Evolutionary conservation across 306 rosid genomes (phyloP).

Genomic region (Cicer judaicum): DNA sequence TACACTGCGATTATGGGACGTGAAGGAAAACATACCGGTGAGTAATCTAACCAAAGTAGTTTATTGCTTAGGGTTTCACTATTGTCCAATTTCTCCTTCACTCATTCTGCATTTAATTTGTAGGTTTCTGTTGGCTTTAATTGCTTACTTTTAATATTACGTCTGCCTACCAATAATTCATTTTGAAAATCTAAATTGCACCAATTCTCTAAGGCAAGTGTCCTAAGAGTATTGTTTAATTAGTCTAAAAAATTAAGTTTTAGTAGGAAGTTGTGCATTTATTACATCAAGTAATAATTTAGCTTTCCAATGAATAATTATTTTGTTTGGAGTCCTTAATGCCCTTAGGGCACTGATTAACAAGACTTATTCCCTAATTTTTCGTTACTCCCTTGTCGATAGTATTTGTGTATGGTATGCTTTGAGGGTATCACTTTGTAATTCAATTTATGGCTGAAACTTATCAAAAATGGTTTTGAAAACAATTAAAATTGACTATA

Average conservation of each 20-base stretch:
- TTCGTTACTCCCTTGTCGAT: neutral
- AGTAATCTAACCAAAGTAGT: slow-evolving; percentile 47
- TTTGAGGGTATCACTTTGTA: slow-evolving; percentile 9
- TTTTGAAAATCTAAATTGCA: slow-evolving; percentile 1
- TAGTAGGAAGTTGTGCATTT: no score
- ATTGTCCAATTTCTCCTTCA: slow-evolving; percentile 20
- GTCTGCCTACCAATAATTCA: neutral
- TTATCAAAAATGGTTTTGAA: neutral
- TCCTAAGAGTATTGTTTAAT: no score
- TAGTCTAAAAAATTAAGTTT: no score
- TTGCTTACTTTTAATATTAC: slow-evolving; percentile 2
- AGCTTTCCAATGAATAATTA: no score
- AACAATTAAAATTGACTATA: slow-evolving; percentile 9
- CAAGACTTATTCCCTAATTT: slow-evolving; percentile 2
- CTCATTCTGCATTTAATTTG: slow-evolving; percentile 33
- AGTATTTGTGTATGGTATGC: neutral
- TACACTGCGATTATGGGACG: slow-evolving; percentile 94
- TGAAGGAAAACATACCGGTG: slow-evolving; percentile 78
- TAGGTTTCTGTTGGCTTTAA: slow-evolving; percentile 31
- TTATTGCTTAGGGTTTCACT: slow-evolving; percentile 22
- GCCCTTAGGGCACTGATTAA: no score
- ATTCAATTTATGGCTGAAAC: slow-evolving; percentile 2
- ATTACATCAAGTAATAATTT: no score
- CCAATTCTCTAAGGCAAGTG: slow-evolving; percentile 1
- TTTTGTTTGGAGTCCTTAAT: no score